A percentile compares a stretch with the other conserved stretches of the same genome.
Evolutionary conservation across 495 filamentous ascomycete genomes (phyloP).

Genomic region (Aspergillus affinis): DNA sequence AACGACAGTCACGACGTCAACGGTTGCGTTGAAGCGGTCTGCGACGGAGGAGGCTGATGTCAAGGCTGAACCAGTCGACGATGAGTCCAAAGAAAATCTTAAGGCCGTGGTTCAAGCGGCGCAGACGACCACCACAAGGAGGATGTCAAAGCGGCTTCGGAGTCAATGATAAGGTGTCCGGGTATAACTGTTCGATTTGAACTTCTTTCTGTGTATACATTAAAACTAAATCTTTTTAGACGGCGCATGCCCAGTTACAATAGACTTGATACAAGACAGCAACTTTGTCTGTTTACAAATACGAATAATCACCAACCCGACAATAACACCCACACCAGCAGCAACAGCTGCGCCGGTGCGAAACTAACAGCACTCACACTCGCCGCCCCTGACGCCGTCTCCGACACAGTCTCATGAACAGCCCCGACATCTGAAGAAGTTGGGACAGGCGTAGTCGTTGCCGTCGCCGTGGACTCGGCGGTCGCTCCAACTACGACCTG

Average conservation of each 20-base stretch:
- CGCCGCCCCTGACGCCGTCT: not conserved
- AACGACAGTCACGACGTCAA: slow-evolving; percentile 23
- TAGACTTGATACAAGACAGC: not conserved
- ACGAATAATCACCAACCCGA: not conserved
- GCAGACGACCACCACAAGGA: slow-evolving; percentile 31
- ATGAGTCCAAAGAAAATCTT: slow-evolving; percentile 17
- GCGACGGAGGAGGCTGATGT: slow-evolving; percentile 21
- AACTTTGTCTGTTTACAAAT: no score
- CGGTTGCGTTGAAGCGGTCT: slow-evolving; percentile 27
- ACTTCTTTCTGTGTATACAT: not conserved
- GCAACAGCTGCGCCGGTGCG: not conserved
- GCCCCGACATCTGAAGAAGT: not conserved
- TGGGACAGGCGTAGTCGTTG: not conserved
- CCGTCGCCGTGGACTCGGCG: not conserved
- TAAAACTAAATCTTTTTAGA: not conserved
- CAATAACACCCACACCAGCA: not conserved
- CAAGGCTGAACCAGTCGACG: slow-evolving; percentile 25
- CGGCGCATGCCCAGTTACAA: no score
- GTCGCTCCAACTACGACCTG: not conserved
- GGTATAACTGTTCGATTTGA: not conserved
- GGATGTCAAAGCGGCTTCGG: slow-evolving; percentile 41
- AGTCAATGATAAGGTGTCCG: slow-evolving; percentile 10
- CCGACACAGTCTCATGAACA: not conserved
- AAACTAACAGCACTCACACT: not conserved
- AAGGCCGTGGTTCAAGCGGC: slow-evolving; percentile 23